Percentiles rank a stretch among this genome's conserved stretches.
Conservation (phyloP, 768 basidiomycete species). For the Panellus pusillus region DNA sequence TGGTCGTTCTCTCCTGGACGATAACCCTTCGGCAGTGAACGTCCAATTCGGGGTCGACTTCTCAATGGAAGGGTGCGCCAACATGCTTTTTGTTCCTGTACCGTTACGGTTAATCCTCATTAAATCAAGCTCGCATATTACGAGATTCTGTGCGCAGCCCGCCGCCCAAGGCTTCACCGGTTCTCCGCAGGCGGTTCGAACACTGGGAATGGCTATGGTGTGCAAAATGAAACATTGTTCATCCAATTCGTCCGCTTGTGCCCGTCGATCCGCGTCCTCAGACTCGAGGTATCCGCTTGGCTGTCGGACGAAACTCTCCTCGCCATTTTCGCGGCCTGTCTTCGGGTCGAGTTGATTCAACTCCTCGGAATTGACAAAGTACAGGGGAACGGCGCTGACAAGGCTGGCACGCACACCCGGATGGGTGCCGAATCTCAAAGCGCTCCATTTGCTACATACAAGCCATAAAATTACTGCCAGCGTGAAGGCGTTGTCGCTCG, state of each 20-base stretch:
- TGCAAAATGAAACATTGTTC: conserved; percentile 3
- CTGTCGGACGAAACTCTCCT: conserved; percentile 8
- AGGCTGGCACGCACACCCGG: neutral
- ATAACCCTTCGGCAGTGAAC: conserved; percentile 4
- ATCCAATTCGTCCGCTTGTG: conserved; percentile 9
- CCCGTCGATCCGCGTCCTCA: conserved; percentile 8
- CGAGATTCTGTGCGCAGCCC: conserved; percentile 3
- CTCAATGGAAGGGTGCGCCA: conserved; percentile 16
- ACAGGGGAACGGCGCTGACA: neutral
- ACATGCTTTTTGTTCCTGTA: neutral
- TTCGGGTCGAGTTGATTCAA: conserved; percentile 6
- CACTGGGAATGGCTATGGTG: conserved; percentile 3
- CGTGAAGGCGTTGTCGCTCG: conserved; percentile 8
- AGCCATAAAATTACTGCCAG: neutral
- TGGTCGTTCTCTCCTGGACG: conserved; percentile 2
- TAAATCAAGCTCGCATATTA: conserved; percentile 2
- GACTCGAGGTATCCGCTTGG: conserved; percentile 4
- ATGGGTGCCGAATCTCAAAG: conserved; percentile 10
- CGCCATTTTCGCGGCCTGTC: conserved; percentile 12
- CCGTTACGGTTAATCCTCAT: neutral
- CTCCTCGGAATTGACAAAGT: conserved; percentile 3
- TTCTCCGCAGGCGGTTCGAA: conserved; percentile 7
- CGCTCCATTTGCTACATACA: conserved; percentile 4
- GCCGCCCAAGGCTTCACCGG: neutral
- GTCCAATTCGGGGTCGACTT: conserved; percentile 5